A percentile compares a stretch with the other conserved stretches of the same genome.
These are phyloP conservation scores for Bipolaris sorokiniana DNA, from an alignment of 2,329 filamentous ascomycete species.

Conservation along the genomic window DNA sequence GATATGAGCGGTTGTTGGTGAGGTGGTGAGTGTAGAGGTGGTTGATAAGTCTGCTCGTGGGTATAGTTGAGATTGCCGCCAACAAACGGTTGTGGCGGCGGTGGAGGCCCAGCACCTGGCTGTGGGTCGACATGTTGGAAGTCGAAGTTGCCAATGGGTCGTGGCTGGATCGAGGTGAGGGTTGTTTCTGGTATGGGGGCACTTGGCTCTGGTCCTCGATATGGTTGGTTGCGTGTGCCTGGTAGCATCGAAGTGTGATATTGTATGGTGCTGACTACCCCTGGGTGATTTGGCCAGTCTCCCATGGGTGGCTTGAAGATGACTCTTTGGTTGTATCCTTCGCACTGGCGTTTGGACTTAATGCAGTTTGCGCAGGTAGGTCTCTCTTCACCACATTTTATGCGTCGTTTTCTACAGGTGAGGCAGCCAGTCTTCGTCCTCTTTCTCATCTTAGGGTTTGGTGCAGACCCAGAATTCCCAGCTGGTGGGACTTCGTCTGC, in stretches of 20 bases:
- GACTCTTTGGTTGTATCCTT: slow-evolving; percentile 82
- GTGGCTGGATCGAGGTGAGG: slow-evolving; percentile 39
- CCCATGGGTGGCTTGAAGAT: slow-evolving; percentile 77
- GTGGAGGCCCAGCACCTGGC: slow-evolving; percentile 15
- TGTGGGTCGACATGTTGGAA: slow-evolving; percentile 31
- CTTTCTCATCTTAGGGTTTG: slow-evolving; percentile 48
- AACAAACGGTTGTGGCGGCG: slow-evolving; percentile 24
- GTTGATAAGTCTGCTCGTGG: slow-evolving; percentile 37
- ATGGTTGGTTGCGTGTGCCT: slow-evolving; percentile 36
- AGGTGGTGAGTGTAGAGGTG: slow-evolving; percentile 41
- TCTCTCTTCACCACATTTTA: slow-evolving; percentile 93
- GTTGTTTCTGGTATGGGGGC: slow-evolving; percentile 27
- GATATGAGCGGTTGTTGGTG: slow-evolving; percentile 38
- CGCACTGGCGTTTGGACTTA: slow-evolving; percentile 83
- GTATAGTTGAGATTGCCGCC: slow-evolving; percentile 27
- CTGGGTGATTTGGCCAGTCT: slow-evolving; percentile 53
- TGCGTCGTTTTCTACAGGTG: slow-evolving; percentile 91
- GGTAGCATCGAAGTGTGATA: slow-evolving; percentile 50
- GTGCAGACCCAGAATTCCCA: slow-evolving; percentile 21
- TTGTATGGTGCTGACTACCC: slow-evolving; percentile 46
- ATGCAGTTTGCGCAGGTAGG: slow-evolving; percentile 84
- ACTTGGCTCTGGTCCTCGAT: slow-evolving; percentile 19
- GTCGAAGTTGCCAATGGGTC: slow-evolving; percentile 36
- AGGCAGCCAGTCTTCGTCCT: slow-evolving; percentile 91
- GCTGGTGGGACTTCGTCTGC: slow-evolving; percentile 41